Conservation (phyloP, 176 grass and related monocot species). For the Hyparrhenia diplandra region DNA sequence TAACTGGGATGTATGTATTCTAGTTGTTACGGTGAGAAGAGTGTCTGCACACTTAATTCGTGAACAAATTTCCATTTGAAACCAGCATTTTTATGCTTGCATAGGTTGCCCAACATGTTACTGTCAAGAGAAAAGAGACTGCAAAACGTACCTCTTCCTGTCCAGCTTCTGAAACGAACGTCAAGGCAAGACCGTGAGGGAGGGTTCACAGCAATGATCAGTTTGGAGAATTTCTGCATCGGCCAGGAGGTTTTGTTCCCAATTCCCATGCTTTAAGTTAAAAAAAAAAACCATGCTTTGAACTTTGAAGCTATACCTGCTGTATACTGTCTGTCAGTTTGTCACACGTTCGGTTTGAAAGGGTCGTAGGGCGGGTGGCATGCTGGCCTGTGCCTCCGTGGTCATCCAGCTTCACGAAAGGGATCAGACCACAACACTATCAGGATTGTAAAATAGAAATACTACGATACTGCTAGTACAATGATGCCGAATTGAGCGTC, state of each 20-base stretch:
- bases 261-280: neutral
- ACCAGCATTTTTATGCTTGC: neutral
- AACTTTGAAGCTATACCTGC: neutral
- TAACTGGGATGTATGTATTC: neutral
- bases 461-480: neutral
- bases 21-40: neutral
- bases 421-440: too few species aligned
- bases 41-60: neutral
- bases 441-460: constrained; percentile 1
- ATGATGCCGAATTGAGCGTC: neutral
- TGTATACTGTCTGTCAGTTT: neutral
- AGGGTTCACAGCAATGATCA: neutral
- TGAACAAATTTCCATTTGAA: neutral
- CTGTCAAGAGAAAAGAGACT: constrained; percentile 18
- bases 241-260: neutral
- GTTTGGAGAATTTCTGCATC: neutral
- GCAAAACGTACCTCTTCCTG: constrained; percentile 25
- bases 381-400: too few species aligned
- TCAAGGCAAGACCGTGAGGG: constrained; percentile 4
- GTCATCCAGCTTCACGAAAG: too few species aligned
- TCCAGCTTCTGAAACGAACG: constrained; percentile 27
- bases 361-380: neutral
- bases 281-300: neutral
- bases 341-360: neutral
- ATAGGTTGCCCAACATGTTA: neutral